Evolutionary conservation across 768 basidiomycete species (phyloP).

Genomic region (Leucogyrophana mollusca): DNA sequence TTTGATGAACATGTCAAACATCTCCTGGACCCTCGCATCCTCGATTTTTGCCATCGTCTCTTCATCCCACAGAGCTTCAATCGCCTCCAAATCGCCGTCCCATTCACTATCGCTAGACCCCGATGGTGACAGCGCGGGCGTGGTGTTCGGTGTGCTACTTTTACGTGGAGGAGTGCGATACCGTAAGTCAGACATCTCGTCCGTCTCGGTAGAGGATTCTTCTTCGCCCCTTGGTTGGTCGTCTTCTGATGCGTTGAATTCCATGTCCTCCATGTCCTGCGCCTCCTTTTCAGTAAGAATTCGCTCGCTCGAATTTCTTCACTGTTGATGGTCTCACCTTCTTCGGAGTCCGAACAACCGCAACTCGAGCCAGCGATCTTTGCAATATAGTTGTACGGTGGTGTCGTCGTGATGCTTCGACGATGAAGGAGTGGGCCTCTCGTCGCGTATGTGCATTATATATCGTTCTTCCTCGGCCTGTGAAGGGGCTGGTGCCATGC

Average conservation of each 20-base stretch:
- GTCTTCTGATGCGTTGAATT: too few relatives aligned
- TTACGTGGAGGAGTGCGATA: not conserved
- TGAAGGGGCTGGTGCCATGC: conserved; percentile 5
- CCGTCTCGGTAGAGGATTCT: too few relatives aligned
- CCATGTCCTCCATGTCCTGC: too few relatives aligned
- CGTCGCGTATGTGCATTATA: conserved; percentile 16
- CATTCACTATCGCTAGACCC: conserved; percentile 1
- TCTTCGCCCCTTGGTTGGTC: too few relatives aligned
- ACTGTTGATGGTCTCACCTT: too few relatives aligned
- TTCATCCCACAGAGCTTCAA: not conserved
- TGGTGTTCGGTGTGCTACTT: not conserved
- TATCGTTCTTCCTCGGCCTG: conserved; percentile 26
- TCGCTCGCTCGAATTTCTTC: too few relatives aligned
- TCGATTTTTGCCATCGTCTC: conserved; percentile 3
- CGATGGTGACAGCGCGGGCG: conserved; percentile 2
- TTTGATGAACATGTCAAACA: conserved; percentile 45
- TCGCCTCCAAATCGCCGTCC: not conserved
- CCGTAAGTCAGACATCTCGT: too few relatives aligned
- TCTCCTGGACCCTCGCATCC: conserved; percentile 19
- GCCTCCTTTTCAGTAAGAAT: too few relatives aligned
- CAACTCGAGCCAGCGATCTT: too few relatives aligned
- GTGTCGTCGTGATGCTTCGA: too few relatives aligned
- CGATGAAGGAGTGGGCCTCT: not conserved
- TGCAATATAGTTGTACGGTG: too few relatives aligned
- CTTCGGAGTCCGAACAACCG: too few relatives aligned